Evolutionary conservation across 2,329 filamentous ascomycete genomes (phyloP), one percentile per base, ranked within the genome.

Genomic region (Blumeriella jaapii): DNA sequence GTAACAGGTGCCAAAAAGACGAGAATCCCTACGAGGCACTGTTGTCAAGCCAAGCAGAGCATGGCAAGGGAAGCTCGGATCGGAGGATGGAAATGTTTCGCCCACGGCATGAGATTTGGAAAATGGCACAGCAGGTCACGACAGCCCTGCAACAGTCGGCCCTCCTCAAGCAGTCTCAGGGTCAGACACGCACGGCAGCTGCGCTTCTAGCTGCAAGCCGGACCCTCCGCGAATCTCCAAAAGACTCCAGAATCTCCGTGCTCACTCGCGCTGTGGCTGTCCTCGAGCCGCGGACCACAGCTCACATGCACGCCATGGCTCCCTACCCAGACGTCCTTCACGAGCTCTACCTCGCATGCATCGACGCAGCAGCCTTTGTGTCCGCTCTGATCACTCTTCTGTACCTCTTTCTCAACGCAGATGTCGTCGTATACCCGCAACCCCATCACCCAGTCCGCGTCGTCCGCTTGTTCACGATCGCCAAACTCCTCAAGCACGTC

Each of bases 401-500:
- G 1, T 51, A 41, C 35, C 34, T 51, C 13, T 38, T 40, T 29
- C 18, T 49, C 5, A 41, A 61, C 14, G 60, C 63, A 44, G 66
- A 74, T 19, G 65, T 71, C 0, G 67, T 65, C 48, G 64, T 62
- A 26, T 60, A 62, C 34, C 57, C 63, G 9, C 61, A 65, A 36
- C 66, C 69, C 0, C 72, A 71, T 46, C 61, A 66, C 29, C 61
- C 62, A 0, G 58, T 60, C 16, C 59, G 73, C 15, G 56, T 71
- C 17, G 70, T 69, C 48, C 62, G 63, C 8, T 49, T 74, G 8
- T 57, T 72, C 34, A 59, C 65, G 29, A 55, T 75, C 11, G 65
- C 65, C 28, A 69, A 69, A 41, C 55, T 73, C 2, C 53, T 76
- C 5, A 61, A 64, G 40, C 62, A 68, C 39, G 67, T 67, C 0